Percentiles rank a stretch among this genome's conserved stretches.
Evolutionary conservation across 1,139 yeast genomes (phyloP).

Genomic region (Scheffersomyces insectosa): DNA sequence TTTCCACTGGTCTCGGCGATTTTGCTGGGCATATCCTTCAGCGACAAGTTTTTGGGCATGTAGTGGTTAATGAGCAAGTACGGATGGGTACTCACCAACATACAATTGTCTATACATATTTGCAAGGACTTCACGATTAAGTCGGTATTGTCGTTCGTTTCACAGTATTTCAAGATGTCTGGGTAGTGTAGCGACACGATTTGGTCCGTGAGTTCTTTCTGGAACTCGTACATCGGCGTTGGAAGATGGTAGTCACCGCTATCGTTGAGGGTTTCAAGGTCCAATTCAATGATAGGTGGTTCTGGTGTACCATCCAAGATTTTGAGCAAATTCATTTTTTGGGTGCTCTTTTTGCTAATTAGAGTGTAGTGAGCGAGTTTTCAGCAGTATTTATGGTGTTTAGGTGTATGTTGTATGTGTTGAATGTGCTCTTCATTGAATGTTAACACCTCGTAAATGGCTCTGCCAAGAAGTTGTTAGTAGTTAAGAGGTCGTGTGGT

Average conservation of each 20-base stretch:
- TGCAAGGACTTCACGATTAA: constrained; percentile 68
- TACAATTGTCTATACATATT: constrained; percentile 73
- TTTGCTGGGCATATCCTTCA: constrained; percentile 74
- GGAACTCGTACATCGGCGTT: constrained; percentile 86
- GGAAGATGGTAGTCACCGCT: constrained; percentile 80
- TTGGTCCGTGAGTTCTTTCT: constrained; percentile 89
- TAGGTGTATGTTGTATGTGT: not conserved
- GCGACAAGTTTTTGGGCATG: constrained; percentile 77
- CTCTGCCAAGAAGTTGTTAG: too few species aligned
- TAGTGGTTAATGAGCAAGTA: constrained; percentile 81
- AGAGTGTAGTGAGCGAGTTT: too few species aligned
- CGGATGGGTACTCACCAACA: constrained; percentile 85
- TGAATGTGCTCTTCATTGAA: not conserved
- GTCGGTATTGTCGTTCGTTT: constrained; percentile 57
- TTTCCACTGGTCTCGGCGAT: constrained; percentile 86
- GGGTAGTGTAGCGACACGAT: constrained; percentile 88
- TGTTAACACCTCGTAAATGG: not conserved
- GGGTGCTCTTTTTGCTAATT: too few species aligned
- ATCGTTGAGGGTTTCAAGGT: constrained; percentile 33
- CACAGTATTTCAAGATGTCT: constrained; percentile 85
- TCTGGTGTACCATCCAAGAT: constrained; percentile 85
- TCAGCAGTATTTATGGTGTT: too few species aligned
- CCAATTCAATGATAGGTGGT: constrained; percentile 68
- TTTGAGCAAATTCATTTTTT: constrained; percentile 67
- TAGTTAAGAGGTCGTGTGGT: too few species aligned